These are phyloP conservation scores for Exobasidium cylindrosporum DNA, from an alignment of 1,284 basidiomycete genomes.

Conservation along the genomic window DNA sequence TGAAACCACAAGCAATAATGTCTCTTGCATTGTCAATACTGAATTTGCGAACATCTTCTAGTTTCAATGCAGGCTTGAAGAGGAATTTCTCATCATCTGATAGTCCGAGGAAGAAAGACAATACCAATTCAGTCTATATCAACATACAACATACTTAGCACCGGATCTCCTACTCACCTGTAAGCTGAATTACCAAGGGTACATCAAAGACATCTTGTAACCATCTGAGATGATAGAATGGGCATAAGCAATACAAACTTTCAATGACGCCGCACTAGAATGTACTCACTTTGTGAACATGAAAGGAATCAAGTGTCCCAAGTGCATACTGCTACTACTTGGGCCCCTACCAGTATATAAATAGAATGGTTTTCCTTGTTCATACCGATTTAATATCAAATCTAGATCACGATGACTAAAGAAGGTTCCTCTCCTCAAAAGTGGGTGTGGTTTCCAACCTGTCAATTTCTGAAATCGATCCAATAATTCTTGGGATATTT, in stretches of 20 bases:
- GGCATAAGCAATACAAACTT: constrained; percentile 57
- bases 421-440: constrained; percentile 89
- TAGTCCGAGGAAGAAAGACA: too few species aligned
- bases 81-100: constrained; percentile 96
- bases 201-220: constrained; percentile 94
- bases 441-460: constrained; percentile 82
- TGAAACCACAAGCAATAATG: constrained; percentile 94
- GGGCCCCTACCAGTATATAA: constrained; percentile 97
- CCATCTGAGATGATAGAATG: constrained; percentile 63
- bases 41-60: constrained; percentile 83
- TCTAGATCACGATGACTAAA: constrained; percentile 98
- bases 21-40: constrained; percentile 84
- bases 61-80: constrained; percentile 88
- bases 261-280: constrained; percentile 80
- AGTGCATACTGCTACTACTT: constrained; percentile 93
- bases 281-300: constrained; percentile 67
- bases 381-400: constrained; percentile 88
- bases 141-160: not conserved
- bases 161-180: constrained; percentile 49
- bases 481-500: constrained; percentile 73
- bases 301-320: constrained; percentile 97
- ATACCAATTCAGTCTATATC: not conserved
- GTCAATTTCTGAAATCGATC: constrained; percentile 88
- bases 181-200: constrained; percentile 90
- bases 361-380: constrained; percentile 96